Evolutionary conservation across 441 rosid species (phyloP).

Genomic region (Aquilaria agallochum): DNA sequence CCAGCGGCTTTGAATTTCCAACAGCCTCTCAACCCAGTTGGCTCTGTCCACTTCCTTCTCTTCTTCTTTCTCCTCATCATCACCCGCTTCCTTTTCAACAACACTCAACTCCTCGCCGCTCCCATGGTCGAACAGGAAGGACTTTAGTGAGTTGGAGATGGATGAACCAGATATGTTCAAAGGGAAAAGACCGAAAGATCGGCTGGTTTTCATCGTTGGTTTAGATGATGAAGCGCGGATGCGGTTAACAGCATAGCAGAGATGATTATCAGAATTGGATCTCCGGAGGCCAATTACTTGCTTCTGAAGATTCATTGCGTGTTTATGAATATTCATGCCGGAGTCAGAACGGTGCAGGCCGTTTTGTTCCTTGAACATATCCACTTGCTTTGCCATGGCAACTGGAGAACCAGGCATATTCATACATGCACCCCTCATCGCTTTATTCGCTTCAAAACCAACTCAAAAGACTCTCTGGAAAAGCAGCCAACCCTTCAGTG

Average conservation of each 20-base stretch:
- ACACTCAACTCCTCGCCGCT: conserved; percentile 31
- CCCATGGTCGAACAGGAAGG: conserved; percentile 60
- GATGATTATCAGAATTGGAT: conserved; percentile 65
- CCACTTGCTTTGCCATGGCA: conserved; percentile 26
- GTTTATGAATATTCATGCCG: conserved; percentile 37
- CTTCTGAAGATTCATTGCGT: conserved; percentile 7
- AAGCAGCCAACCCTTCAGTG: conserved; percentile 7
- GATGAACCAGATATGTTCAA: conserved; percentile 50
- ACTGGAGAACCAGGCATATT: conserved; percentile 26
- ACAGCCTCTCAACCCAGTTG: conserved; percentile 72
- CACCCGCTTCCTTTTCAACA: conserved; percentile 25
- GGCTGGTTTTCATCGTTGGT: conserved; percentile 52
- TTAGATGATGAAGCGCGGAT: conserved; percentile 32
- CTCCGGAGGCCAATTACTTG: conserved; percentile 31
- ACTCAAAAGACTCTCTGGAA: conserved; percentile 10
- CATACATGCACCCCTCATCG: conserved; percentile 38
- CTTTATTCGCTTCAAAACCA: conserved; percentile 2
- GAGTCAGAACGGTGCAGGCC: conserved; percentile 57
- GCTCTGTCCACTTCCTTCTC: conserved; percentile 38
- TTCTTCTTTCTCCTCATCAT: conserved; percentile 22
- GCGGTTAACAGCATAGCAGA: conserved; percentile 38
- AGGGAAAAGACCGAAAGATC: conserved; percentile 51
- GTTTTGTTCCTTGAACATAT: conserved; percentile 28
- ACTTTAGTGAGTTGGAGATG: conserved; percentile 43
- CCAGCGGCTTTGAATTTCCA: conserved; percentile 61